Evolutionary conservation across 2,329 filamentous ascomycete genomes (phyloP), one percentile per base, ranked within the genome.

Genomic region (Penicillium sp.): DNA sequence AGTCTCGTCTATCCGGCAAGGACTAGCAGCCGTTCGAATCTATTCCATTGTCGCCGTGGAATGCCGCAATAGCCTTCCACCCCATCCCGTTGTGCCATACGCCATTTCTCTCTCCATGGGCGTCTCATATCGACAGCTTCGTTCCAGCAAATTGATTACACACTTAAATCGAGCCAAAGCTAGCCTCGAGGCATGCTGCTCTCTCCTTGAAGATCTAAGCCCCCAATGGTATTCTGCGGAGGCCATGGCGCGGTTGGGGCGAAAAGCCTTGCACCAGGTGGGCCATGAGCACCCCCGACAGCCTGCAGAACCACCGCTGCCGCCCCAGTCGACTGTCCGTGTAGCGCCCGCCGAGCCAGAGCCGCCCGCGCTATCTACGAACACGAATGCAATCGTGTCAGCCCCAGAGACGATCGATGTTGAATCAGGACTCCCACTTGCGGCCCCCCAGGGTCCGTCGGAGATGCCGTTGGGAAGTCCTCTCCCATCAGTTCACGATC

Each of bases 71-170:
- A 62, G 72, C 10, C 68, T 84, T 1, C 75, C 80, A 20, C 79
- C 80, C 1, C 66, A 84, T 3, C 81, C 82, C 1, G 72, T 84
- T 4, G 73, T 84, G 12, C 80, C 81, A 3, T 84, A 84, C 56
- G 78, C 80, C 3, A 72, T 84, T 15, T 77, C 80, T 1, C 70
- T 84, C 5, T 80, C 80, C 3, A 73, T 84, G 53, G 79, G 79
- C 2, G 80, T 84, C 1, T 78, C 80, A 2, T 84, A 84, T 59
- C 78, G 81, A 13, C 78, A 83, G 49, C 76, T 82, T 37, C 80
- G 82, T 20, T 77, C 78, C 43, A 78, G 78, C 50, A 78, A 74
- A 44, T 67, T 81, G 8, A 76, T 69, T 45, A 71, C 68, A 9
- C 67, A 73, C 46, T 61, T 65, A 30, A 63, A 71, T 32, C 67